phyloP scores from a whole-genome alignment of 352 stramenopile species.

The Phytophthora meadii region DNA sequence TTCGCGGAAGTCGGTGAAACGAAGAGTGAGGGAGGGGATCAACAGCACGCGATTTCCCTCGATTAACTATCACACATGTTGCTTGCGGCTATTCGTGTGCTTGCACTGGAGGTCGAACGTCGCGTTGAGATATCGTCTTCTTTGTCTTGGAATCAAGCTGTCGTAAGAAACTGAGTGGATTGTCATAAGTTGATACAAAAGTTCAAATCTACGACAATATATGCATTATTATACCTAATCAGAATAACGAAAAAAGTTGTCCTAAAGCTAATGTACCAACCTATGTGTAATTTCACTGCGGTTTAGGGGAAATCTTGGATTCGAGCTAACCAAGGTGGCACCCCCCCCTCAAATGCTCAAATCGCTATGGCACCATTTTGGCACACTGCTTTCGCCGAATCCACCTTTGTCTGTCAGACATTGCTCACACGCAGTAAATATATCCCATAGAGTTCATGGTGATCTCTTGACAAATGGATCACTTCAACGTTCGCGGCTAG shows the following conservation, averaged over 20 bases:
- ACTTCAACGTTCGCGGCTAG: background rate
- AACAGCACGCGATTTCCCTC: background rate
- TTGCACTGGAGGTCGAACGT: slow-evolving; percentile 9
- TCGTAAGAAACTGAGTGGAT: background rate
- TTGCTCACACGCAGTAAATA: background rate
- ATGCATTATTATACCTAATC: no score
- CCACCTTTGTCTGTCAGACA: background rate
- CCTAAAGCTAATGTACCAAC: background rate
- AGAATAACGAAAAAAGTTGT: background rate
- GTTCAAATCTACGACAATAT: background rate
- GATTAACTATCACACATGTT: no score
- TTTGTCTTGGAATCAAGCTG: slow-evolving; percentile 7
- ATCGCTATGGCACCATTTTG: background rate
- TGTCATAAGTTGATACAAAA: background rate
- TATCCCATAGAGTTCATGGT: no score
- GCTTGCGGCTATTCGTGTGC: background rate
- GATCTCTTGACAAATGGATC: background rate
- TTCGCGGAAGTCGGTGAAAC: slow-evolving; percentile 7
- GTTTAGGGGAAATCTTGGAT: background rate
- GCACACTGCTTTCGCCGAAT: slow-evolving; percentile 1
- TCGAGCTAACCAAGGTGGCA: background rate
- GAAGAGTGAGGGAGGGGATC: slow-evolving; percentile 1
- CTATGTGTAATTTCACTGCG: background rate
- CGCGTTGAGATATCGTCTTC: background rate
- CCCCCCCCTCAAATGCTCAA: background rate